phyloP scores from a whole-genome alignment of 2,329 filamentous ascomycete species.

The Lasiodiplodia gonubiensis region DNA sequence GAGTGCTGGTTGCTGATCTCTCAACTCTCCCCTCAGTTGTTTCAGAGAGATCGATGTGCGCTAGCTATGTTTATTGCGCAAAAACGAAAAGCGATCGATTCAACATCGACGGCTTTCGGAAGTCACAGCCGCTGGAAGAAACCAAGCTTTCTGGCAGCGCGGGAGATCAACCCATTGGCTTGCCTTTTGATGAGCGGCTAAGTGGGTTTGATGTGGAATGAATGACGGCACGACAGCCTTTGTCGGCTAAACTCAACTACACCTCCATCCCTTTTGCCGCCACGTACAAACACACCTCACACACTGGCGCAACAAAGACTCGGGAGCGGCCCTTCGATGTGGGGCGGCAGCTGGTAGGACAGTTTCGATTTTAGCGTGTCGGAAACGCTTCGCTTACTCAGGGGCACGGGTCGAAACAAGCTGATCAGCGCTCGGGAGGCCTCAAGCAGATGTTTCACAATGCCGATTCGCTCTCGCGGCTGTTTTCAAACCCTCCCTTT shows the following conservation, averaged over 20 bases:
- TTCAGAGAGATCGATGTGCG: neutral
- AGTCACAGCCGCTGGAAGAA: neutral
- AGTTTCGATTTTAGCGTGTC: conserved; percentile 14
- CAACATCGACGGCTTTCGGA: neutral
- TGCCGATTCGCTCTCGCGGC: conserved; percentile 2
- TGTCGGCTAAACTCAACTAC: conserved; percentile 5
- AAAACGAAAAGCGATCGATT: neutral
- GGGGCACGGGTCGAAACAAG: neutral
- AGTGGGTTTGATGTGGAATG: neutral
- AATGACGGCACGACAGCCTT: neutral
- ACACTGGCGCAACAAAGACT: neutral
- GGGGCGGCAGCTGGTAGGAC: conserved; percentile 7
- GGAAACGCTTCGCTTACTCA: conserved; percentile 6
- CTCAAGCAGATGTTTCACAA: conserved; percentile 12
- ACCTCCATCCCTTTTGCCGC: conserved; percentile 12
- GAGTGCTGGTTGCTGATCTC: neutral
- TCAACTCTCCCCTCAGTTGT: neutral
- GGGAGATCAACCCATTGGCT: conserved; percentile 2
- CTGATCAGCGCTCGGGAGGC: neutral
- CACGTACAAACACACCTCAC: conserved; percentile 5
- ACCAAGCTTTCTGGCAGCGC: conserved; percentile 2
- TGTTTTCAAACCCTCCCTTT: conserved; percentile 10
- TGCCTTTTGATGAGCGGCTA: neutral
- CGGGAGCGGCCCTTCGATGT: neutral
- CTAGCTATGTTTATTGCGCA: neutral